Evolutionary conservation across 1,139 yeast genomes (phyloP).

Genomic region (Schizosaccharomyces versatilis): DNA sequence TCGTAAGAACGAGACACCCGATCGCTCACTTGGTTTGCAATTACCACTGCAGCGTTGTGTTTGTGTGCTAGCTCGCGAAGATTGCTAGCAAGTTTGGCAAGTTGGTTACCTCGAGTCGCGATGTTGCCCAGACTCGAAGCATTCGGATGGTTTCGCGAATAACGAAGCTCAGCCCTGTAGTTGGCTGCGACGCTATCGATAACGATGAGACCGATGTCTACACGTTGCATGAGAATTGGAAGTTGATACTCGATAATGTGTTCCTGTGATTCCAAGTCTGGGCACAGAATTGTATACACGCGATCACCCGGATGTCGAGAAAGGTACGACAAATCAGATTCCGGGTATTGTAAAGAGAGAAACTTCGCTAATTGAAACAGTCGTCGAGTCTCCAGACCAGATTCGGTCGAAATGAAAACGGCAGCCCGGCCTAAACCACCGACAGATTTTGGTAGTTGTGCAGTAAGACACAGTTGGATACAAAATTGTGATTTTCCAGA

Average conservation of each 20-base stretch:
- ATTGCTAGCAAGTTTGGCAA: conserved; percentile 25
- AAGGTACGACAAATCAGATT: background rate
- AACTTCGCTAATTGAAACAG: conserved; percentile 22
- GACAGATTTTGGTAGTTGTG: conserved; percentile 27
- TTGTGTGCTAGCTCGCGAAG: conserved; percentile 31
- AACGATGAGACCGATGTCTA: conserved; percentile 31
- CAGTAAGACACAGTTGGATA: conserved; percentile 37
- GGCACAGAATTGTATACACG: conserved; percentile 41
- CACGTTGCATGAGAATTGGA: conserved; percentile 29
- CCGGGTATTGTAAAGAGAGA: conserved; percentile 6
- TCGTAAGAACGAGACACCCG: conserved; percentile 13
- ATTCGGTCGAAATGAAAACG: conserved; percentile 57
- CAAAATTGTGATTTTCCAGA: conserved; percentile 65
- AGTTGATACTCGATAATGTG: conserved; percentile 51
- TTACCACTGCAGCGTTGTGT: conserved; percentile 37
- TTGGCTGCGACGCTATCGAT: conserved; percentile 76
- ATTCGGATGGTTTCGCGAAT: background rate
- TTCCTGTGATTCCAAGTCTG: conserved; percentile 50
- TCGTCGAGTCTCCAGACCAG: conserved; percentile 43
- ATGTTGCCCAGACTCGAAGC: conserved; percentile 19
- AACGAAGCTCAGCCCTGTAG: conserved; percentile 36
- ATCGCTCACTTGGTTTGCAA: conserved; percentile 49
- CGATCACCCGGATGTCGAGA: conserved; percentile 23
- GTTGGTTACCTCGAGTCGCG: conserved; percentile 20
- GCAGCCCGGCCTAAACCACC: conserved; percentile 31